Evolutionary conservation across 2,329 filamentous ascomycete genomes (phyloP), one percentile per base, ranked within the genome.

Genomic region (Nigrospora sphaerica): DNA sequence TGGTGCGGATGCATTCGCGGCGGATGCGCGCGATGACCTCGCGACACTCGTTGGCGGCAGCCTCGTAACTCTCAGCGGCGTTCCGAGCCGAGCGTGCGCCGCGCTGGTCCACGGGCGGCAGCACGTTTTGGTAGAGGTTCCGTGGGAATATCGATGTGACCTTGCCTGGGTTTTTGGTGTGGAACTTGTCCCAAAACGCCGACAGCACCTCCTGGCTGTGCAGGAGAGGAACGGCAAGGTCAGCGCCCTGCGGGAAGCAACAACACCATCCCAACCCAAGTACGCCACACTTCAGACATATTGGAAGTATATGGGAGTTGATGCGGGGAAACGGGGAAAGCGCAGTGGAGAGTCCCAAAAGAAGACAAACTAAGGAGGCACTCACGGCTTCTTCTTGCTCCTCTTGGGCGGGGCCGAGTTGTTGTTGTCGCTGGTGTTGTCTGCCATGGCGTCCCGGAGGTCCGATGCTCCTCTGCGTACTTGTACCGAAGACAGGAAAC

Each of bases 121-220:
- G 54, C 13, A 66, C 57, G 19, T 58, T 58, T 35, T 55, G 52
- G 48, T 71, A 72, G 4, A 71, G 61, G 18, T 58, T 60, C 6
- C 65, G 65, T 1, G 70, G 69, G 45, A 72, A 70, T 54, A 72
- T 64, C 40, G 69, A 69, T 1, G 70, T 72, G 28, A 71, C 63
- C 48, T 69, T 71, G 32, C 69, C 69, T 1, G 67, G 65, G 32
- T 61, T 58, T 42, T 64, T 67, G 42, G 64, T 56, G 51, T 70
- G 66, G 54, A 69, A 72, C 48, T 59, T 62, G 44, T 60, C 58
- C 69, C 69, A 72, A 53, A 72, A 72, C 31, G 65, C 64, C 33
- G 61, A 59, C 31, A 72, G 58, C 12, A 61, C 50, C 46, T 68
- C 65, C 45, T 72, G 70, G n/a, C 69, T 42, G 23, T 17, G 6